Evolutionary conservation across 1,284 basidiomycete genomes (phyloP).

Genomic region (Cystobasidiaceae sp.): DNA sequence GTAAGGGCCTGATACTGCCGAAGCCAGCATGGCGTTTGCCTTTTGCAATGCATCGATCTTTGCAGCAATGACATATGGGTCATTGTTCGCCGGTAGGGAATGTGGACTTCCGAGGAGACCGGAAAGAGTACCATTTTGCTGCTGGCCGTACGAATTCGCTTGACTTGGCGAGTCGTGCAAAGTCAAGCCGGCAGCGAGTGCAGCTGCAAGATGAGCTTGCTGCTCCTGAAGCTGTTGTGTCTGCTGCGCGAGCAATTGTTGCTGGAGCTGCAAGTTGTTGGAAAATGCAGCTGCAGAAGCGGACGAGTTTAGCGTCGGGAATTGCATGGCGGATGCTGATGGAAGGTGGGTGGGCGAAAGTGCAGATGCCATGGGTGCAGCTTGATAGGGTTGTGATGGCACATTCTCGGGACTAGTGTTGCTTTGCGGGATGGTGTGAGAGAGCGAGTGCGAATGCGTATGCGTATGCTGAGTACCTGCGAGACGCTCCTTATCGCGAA

Average conservation of each 20-base stretch:
- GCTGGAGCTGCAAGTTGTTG: slow-evolving; percentile 1
- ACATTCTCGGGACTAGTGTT: not conserved
- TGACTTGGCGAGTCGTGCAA: not conserved
- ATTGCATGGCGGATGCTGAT: slow-evolving; percentile 1
- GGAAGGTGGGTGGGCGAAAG: not conserved
- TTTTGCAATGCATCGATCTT: slow-evolving; percentile 21
- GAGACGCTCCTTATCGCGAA: slow-evolving; percentile 9
- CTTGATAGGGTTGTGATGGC: not conserved
- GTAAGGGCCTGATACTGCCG: not conserved
- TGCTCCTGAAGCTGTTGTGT: slow-evolving; percentile 23
- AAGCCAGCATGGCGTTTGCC: slow-evolving; percentile 17
- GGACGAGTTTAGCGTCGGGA: slow-evolving; percentile 9
- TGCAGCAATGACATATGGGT: slow-evolving; percentile 2
- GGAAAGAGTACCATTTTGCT: not conserved
- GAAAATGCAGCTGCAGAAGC: not conserved
- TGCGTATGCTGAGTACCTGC: not conserved
- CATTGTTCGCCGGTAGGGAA: not conserved
- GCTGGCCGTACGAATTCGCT: not conserved
- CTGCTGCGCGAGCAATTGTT: slow-evolving; percentile 10
- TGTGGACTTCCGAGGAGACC: not conserved
- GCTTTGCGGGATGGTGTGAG: not conserved
- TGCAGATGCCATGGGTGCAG: not conserved
- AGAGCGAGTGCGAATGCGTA: not conserved
- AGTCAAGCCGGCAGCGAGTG: slow-evolving; percentile 1
- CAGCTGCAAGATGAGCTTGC: slow-evolving; percentile 17